Evolutionary conservation across 2,329 filamentous ascomycete genomes (phyloP).

Genomic region (Simplicillium aogashimaense): DNA sequence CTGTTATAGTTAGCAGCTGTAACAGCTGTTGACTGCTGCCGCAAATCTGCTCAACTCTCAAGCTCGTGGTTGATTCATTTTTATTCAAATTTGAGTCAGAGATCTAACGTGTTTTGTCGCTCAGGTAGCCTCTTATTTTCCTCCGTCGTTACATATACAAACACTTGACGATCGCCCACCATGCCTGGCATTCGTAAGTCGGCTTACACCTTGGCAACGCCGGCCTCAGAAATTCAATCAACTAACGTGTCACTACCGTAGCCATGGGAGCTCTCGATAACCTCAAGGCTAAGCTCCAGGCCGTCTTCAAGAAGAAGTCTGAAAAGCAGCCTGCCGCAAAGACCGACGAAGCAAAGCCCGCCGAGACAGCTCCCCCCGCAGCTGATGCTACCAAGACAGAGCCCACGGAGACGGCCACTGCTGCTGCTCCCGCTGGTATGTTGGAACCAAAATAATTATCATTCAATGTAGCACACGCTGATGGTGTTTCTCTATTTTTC

Average conservation of each 20-base stretch:
- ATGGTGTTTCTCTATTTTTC: constrained; percentile 3
- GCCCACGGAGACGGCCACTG: constrained; percentile 15
- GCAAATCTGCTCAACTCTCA: no score
- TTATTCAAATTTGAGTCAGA: no score
- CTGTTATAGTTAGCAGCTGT: no score
- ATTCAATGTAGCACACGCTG: constrained; percentile 1
- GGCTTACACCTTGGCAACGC: constrained; percentile 1
- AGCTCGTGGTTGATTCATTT: no score
- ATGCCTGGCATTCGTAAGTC: constrained; percentile 46
- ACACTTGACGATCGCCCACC: constrained; percentile 12
- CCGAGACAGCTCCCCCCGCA: constrained; percentile 10
- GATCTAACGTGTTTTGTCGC: no score
- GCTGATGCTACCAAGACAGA: constrained; percentile 12
- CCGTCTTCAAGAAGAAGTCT: constrained; percentile 38
- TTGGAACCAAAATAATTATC: not conserved
- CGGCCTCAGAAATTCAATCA: constrained; percentile 3
- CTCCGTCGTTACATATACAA: no score
- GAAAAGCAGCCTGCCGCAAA: constrained; percentile 18
- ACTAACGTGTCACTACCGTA: constrained; percentile 12
- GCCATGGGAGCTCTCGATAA: constrained; percentile 42
- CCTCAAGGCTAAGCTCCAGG: constrained; percentile 45
- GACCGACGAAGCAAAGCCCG: constrained; percentile 11
- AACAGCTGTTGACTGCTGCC: no score
- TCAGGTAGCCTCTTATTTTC: not conserved
- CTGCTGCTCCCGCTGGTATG: constrained; percentile 10